A percentile compares a stretch with the other conserved stretches of the same genome.
Evolutionary conservation across 2,329 filamentous ascomycete genomes (phyloP).

Genomic region (Dryadomyces sulphureus): DNA sequence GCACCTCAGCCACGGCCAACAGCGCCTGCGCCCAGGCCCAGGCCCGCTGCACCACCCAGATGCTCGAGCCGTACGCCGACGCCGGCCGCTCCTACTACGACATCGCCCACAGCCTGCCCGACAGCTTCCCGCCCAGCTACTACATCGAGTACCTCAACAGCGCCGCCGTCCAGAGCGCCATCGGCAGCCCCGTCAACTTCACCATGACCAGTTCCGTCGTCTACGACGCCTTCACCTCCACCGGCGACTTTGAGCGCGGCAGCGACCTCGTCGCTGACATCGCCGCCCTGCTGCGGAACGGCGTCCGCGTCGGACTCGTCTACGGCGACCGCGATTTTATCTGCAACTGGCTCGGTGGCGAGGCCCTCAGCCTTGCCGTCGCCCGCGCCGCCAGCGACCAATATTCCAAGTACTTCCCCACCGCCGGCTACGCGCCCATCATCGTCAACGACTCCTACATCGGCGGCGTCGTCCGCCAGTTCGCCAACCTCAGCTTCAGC

Average conservation of each 20-base stretch:
- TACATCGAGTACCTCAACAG: conserved; percentile 52
- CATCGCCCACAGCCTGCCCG: conserved; percentile 36
- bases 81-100: conserved; percentile 45
- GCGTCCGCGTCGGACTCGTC: conserved; percentile 55
- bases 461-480: conserved; percentile 61
- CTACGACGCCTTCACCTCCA: conserved; percentile 28
- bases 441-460: conserved; percentile 52
- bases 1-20: conserved; percentile 22
- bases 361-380: conserved; percentile 53
- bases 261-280: conserved; percentile 42
- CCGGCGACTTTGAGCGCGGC: conserved; percentile 46
- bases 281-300: conserved; percentile 42
- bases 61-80: conserved; percentile 40
- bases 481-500: conserved; percentile 57
- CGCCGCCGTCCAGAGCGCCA: conserved; percentile 36
- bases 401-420: conserved; percentile 41
- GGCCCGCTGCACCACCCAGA: conserved; percentile 38
- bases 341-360: conserved; percentile 60
- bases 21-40: conserved; percentile 38
- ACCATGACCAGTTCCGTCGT: conserved; percentile 34
- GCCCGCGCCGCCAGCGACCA: conserved; percentile 29
- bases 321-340: conserved; percentile 53
- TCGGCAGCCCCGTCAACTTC: conserved; percentile 49
- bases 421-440: conserved; percentile 59
- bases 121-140: conserved; percentile 48